Evolutionary conservation across 139 green algal species (phyloP).

Genomic region (Dunaliella primolecta): DNA sequence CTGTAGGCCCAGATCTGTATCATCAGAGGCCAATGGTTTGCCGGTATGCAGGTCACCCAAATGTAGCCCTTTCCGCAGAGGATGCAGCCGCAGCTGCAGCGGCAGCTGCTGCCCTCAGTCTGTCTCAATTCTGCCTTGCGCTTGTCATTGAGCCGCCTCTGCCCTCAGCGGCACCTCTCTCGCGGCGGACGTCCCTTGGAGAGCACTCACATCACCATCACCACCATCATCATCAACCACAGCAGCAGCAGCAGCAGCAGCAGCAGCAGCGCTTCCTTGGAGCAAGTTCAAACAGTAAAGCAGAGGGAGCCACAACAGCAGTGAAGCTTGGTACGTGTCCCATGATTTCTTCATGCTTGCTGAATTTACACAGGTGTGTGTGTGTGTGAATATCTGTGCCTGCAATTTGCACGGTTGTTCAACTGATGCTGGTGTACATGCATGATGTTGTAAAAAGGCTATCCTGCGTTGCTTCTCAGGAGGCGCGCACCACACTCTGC

Average conservation of each 20-base stretch:
- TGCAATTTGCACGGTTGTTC: too few species aligned
- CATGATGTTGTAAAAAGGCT: too few species aligned
- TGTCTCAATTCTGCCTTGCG: slow-evolving; percentile 61
- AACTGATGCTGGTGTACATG: too few species aligned
- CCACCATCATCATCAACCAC: background rate
- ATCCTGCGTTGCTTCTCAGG: too few species aligned
- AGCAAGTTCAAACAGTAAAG: too few species aligned
- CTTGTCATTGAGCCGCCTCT: slow-evolving; percentile 61
- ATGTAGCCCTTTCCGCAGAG: background rate
- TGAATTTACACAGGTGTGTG: too few species aligned
- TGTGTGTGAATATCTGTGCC: too few species aligned
- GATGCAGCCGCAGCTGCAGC: slow-evolving; percentile 16
- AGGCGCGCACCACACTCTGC: too few species aligned
- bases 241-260: background rate
- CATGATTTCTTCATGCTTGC: too few species aligned
- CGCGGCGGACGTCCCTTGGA: background rate
- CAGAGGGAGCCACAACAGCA: background rate
- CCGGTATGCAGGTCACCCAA: slow-evolving; percentile 3
- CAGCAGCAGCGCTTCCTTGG: background rate
- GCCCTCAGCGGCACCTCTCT: slow-evolving; percentile 12
- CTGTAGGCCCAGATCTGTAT: too few species aligned
- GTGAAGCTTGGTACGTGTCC: too few species aligned
- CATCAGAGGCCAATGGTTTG: too few species aligned
- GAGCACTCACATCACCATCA: background rate
- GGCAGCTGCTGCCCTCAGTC: slow-evolving; percentile 10